Evolutionary conservation across 768 basidiomycete species (phyloP).

Genomic region (Trametes cinnabarina): DNA sequence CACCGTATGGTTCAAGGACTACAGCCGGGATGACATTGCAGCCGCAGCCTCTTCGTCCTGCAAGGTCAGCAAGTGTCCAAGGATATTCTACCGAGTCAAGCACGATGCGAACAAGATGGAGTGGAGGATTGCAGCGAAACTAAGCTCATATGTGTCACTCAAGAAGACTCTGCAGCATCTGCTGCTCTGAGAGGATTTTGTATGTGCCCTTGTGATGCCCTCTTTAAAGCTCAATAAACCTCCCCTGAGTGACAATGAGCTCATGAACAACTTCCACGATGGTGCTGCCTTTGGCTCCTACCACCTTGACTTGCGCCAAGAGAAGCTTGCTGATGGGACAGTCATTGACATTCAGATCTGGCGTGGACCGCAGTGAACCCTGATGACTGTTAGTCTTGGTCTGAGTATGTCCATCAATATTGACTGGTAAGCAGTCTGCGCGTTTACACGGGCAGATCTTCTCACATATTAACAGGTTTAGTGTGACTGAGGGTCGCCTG

Average conservation of each 20-base stretch:
- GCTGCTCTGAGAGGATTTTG: background rate
- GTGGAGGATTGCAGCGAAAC: background rate
- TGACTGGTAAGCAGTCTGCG: background rate
- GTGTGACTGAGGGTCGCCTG: background rate
- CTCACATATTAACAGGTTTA: background rate
- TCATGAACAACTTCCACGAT: constrained; percentile 1
- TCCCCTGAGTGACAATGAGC: background rate
- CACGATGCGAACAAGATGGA: background rate
- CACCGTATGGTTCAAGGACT: background rate
- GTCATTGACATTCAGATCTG: background rate
- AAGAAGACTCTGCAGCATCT: background rate
- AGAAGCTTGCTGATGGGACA: background rate
- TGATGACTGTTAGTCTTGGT: background rate
- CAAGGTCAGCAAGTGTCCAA: background rate
- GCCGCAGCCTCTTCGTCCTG: background rate
- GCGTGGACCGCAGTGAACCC: background rate
- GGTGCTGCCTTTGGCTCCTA: background rate
- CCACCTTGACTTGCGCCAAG: background rate
- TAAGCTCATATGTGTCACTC: background rate
- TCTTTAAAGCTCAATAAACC: background rate
- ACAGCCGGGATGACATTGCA: background rate
- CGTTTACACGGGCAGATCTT: background rate
- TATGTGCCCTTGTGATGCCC: background rate
- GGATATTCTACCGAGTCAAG: background rate
- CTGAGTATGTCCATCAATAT: background rate